phyloP scores from a whole-genome alignment of 1,284 basidiomycete species.

The Ceratobasidium sp. region DNA sequence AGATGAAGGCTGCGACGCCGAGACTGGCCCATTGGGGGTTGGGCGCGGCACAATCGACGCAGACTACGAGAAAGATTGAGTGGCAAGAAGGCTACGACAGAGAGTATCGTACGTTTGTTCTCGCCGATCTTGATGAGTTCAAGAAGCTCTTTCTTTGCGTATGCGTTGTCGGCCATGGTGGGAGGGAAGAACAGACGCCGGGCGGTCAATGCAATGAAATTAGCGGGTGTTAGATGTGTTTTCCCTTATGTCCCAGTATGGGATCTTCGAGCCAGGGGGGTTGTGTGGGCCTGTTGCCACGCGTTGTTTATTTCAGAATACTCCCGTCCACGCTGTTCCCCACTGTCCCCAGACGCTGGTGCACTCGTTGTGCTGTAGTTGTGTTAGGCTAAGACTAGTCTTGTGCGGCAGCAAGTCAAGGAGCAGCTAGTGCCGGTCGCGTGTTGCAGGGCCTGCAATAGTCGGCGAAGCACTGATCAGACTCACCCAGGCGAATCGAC shows the following conservation, averaged over 20 bases:
- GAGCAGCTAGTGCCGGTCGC: too few relatives aligned
- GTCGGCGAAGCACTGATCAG: too few relatives aligned
- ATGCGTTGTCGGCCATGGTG: slow-evolving; percentile 72
- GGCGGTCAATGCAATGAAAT: not conserved
- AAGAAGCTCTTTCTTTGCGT: slow-evolving; percentile 70
- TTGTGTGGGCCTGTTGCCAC: slow-evolving; percentile 18
- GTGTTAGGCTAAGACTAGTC: too few relatives aligned
- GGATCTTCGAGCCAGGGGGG: slow-evolving; percentile 11
- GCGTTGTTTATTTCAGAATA: slow-evolving; percentile 32
- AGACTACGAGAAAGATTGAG: slow-evolving; percentile 58
- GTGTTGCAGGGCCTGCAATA: too few relatives aligned
- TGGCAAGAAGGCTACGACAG: not conserved
- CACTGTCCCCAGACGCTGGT: too few relatives aligned
- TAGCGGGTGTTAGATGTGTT: slow-evolving; percentile 17
- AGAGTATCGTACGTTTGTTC: slow-evolving; percentile 69
- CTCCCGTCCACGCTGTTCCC: slow-evolving; percentile 25
- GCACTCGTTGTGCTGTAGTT: too few relatives aligned
- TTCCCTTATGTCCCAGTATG: slow-evolving; percentile 8
- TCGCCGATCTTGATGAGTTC: slow-evolving; percentile 79
- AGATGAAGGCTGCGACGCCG: slow-evolving; percentile 88
- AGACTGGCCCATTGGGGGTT: slow-evolving; percentile 94
- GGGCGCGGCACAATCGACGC: slow-evolving; percentile 85
- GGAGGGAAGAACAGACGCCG: slow-evolving; percentile 30
- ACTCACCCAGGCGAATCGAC: too few relatives aligned
- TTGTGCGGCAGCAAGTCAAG: too few relatives aligned